phyloP scores from a whole-genome alignment of 768 basidiomycete species.

The Saitozyma sp. region DNA sequence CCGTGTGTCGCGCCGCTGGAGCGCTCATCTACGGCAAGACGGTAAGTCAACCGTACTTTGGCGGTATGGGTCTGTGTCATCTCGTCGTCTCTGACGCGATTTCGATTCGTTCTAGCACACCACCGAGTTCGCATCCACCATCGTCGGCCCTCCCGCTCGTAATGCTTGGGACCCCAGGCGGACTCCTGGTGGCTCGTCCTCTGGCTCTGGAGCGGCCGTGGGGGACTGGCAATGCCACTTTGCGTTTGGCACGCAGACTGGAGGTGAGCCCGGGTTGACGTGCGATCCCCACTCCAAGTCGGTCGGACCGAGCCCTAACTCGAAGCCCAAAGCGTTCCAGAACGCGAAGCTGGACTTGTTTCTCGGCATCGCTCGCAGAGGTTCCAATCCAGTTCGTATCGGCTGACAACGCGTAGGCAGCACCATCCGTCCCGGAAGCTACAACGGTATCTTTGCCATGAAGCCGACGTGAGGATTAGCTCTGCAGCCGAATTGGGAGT shows the following conservation, averaged over 20 bases:
- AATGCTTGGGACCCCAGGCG: constrained; percentile 43
- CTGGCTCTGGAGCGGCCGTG: constrained; percentile 49
- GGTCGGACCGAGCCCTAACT: neutral
- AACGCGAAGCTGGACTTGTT: too few relatives aligned
- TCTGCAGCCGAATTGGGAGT: neutral
- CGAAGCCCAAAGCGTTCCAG: too few relatives aligned
- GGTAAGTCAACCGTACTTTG: constrained; percentile 13
- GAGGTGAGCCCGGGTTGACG: neutral
- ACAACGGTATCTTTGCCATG: constrained; percentile 48
- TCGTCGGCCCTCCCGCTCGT: constrained; percentile 22
- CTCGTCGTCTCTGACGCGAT: too few relatives aligned
- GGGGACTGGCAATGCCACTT: constrained; percentile 48
- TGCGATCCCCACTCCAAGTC: neutral
- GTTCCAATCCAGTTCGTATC: too few relatives aligned
- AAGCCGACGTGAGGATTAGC: constrained; percentile 42
- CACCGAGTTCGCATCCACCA: constrained; percentile 46
- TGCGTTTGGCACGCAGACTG: constrained; percentile 43
- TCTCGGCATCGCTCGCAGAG: too few relatives aligned
- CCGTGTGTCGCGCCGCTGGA: constrained; percentile 37
- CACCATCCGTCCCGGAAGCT: constrained; percentile 47
- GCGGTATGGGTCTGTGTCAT: too few relatives aligned
- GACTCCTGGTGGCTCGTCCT: constrained; percentile 49
- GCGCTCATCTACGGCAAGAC: constrained; percentile 44
- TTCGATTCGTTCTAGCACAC: constrained; percentile 19
- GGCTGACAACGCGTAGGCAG: constrained; percentile 22